Evolutionary conservation across 495 filamentous ascomycete species (phyloP), one percentile per base, ranked within the genome.

Genomic region (Talaromyces trachyspermus): DNA sequence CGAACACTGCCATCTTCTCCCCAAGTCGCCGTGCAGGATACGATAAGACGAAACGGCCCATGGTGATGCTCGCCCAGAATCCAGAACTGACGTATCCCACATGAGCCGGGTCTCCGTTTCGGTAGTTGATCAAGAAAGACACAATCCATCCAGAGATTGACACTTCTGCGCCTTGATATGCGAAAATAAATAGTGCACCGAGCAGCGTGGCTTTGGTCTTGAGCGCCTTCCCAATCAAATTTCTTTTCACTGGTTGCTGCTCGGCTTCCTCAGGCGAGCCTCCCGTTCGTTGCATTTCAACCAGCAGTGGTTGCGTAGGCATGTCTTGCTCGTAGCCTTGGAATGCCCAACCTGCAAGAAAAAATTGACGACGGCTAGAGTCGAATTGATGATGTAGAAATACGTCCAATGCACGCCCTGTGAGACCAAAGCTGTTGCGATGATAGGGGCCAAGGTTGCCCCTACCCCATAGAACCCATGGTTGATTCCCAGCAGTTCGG

Each of bases 41-140:
- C 9, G 77, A 76, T 29, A 92, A 71, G 2, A 79, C 49, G 58
- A 90, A 83, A 2, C 88, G 74, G 1, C 87, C 86, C 0, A 84
- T 55, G 5, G 68, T 87, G 54, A 85, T 81, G 43, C 79, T 86
- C 18, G 57, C 83, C 87, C 82, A 88, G 61, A 84, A 88, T 8
- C 83, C 88, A 0, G 85, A 71, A 17, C 85, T 89, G 3, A 91
- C 86, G 58, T 89, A 90, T 12, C 88, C 87, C 7, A 89, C 83
- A 3, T 69, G 65, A 6, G 72, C 64, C 2, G 84, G 83, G 48
- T 81, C 65, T 9, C 84, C 85, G 54, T 77, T 62, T 15, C 87
- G 84, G 47, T 79, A 75, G 26, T 67, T 75, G 59, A 89, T 85
- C 26, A 90, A 63, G 68, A 88, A 89, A 3, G 83, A 84, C 37